These are phyloP conservation scores for Apiospora phragmitis DNA, from an alignment of 2,329 filamentous ascomycete species.

Conservation along the genomic window DNA sequence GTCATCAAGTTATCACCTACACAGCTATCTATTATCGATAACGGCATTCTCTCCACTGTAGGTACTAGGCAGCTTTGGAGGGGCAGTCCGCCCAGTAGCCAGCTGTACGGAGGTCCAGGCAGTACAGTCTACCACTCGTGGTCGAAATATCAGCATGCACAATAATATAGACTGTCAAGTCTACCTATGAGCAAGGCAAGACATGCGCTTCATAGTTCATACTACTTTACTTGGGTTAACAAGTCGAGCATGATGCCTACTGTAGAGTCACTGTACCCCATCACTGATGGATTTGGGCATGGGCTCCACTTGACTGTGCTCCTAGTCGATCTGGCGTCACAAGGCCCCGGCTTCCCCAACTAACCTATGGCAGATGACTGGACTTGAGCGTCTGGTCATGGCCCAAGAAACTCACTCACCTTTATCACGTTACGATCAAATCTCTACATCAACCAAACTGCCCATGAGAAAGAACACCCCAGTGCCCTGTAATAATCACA, in stretches of 20 bases:
- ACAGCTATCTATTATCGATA: background rate
- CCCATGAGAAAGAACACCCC: background rate
- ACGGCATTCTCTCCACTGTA: background rate
- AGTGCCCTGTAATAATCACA: background rate
- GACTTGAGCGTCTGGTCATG: background rate
- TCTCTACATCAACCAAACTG: background rate
- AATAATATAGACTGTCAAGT: too few species aligned
- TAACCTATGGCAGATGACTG: background rate
- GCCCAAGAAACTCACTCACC: background rate
- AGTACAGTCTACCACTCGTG: too few species aligned
- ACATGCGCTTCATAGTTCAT: too few species aligned
- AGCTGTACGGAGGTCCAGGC: too few species aligned
- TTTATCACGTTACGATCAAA: background rate
- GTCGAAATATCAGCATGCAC: too few species aligned
- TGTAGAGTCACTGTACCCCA: background rate
- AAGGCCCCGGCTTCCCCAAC: slow-evolving; percentile 5
- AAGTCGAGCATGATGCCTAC: too few species aligned
- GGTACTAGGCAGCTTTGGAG: background rate
- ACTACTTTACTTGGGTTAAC: too few species aligned
- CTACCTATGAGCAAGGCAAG: too few species aligned
- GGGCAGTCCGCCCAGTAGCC: background rate
- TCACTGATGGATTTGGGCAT: background rate
- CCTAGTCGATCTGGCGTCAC: slow-evolving; percentile 6
- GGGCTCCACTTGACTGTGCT: background rate
- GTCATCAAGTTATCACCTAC: background rate